Conservation (phyloP, 1,284 basidiomycete genomes). For the Pulveroboletus sp. region DNA sequence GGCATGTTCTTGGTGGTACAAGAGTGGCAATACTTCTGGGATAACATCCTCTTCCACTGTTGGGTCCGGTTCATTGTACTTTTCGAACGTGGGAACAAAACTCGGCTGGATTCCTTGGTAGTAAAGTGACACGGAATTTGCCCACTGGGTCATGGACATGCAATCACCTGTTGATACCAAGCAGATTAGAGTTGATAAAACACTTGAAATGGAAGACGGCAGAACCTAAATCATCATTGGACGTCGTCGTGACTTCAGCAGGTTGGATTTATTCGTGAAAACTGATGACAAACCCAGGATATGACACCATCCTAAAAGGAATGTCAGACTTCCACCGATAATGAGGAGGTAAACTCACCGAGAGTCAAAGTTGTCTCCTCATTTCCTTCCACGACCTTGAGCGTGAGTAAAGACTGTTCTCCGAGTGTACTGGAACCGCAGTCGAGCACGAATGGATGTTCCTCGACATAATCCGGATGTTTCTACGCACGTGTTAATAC, state of each 20-base stretch:
- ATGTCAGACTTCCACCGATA: background rate
- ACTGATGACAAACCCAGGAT: conserved; percentile 2
- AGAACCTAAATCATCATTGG: background rate
- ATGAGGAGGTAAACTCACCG: background rate
- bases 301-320: conserved; percentile 4
- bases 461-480: conserved; percentile 6
- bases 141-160: conserved; percentile 3
- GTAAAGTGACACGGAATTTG: background rate
- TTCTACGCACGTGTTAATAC: background rate
- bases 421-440: background rate
- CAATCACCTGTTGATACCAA: background rate
- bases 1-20: conserved; percentile 9
- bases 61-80: conserved; percentile 7
- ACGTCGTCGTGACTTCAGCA: background rate
- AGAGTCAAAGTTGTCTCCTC: conserved; percentile 7
- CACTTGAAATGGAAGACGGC: background rate
- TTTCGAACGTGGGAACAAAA: conserved; percentile 6
- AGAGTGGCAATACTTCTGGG: background rate
- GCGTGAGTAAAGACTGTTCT: conserved; percentile 1
- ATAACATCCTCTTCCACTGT: background rate
- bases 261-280: background rate
- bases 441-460: background rate
- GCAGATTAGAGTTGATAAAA: background rate
- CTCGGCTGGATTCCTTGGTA: conserved; percentile 3
- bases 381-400: conserved; percentile 9